Percentiles rank a stretch among this genome's conserved stretches.
phyloP scores from a whole-genome alignment of 805 yeast genomes.

The Clavispora carvajalis region DNA sequence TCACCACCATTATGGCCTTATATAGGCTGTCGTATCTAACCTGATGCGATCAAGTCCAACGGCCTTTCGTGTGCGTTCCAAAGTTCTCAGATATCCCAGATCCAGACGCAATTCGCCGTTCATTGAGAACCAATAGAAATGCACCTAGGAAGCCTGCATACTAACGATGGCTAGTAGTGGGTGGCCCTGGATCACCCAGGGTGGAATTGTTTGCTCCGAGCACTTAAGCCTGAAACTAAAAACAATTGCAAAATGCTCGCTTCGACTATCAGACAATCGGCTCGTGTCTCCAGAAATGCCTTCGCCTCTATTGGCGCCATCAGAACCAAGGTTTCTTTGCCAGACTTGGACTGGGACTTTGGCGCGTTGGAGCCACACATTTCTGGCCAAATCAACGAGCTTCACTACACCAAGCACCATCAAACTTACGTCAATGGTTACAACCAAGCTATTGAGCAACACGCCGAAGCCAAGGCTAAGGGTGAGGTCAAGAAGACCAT shows the following conservation, averaged over 20 bases:
- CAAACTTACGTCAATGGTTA: slow-evolving; percentile 45
- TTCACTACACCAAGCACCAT: slow-evolving; percentile 47
- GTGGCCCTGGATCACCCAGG: not conserved
- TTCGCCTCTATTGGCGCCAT: slow-evolving; percentile 13
- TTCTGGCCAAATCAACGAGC: slow-evolving; percentile 41
- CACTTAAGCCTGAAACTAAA: not conserved
- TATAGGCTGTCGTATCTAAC: no score
- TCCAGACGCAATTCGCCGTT: not conserved
- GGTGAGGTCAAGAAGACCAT: slow-evolving; percentile 43
- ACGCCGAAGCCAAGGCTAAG: slow-evolving; percentile 27
- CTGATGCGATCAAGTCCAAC: no score
- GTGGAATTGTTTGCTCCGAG: not conserved
- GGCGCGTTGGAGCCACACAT: slow-evolving; percentile 46
- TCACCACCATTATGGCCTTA: no score
- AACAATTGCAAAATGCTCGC: slow-evolving; percentile 11
- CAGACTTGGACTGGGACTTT: slow-evolving; percentile 43
- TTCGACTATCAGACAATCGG: slow-evolving; percentile 10
- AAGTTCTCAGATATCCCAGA: no score
- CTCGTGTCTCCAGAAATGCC: slow-evolving; percentile 11
- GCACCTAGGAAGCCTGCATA: not conserved
- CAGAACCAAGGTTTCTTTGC: slow-evolving; percentile 26
- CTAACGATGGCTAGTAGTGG: not conserved
- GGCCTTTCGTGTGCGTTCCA: no score
- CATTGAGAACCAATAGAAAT: not conserved
- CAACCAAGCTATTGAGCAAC: slow-evolving; percentile 41